Percentiles rank a stretch among this genome's conserved stretches.
Conservation (phyloP, 2,329 filamentous ascomycete genomes). For the Colletotrichum magnum region DNA sequence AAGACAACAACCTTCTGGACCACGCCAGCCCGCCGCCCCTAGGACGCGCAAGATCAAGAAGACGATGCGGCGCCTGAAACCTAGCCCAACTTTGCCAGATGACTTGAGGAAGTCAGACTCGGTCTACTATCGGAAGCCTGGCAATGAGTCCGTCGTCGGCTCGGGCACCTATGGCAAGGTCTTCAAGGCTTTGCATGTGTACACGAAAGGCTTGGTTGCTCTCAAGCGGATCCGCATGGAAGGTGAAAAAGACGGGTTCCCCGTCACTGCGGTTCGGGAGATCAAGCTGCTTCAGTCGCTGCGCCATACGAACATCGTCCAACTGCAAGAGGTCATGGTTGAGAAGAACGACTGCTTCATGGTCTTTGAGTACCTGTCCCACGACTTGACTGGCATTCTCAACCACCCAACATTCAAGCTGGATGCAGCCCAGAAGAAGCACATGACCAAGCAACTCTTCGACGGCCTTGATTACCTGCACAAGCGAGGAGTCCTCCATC, state of each 20-base stretch:
- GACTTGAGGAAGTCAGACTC: slow-evolving; percentile 87
- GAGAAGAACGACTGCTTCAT: slow-evolving; percentile 99
- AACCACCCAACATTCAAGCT: slow-evolving; percentile 95
- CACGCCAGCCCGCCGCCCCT: slow-evolving; percentile 54
- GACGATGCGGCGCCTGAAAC: slow-evolving; percentile 78
- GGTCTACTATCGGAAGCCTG: slow-evolving; percentile 94
- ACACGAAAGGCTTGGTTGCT: slow-evolving; percentile 86
- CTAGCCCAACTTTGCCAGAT: slow-evolving; percentile 77
- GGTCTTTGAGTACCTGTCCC: slow-evolving; percentile 98
- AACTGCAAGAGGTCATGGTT: slow-evolving; percentile 94
- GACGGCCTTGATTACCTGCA: slow-evolving; percentile 95
- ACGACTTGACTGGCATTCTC: slow-evolving; percentile 93
- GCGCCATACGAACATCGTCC: slow-evolving; percentile 85
- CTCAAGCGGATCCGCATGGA: slow-evolving; percentile 96
- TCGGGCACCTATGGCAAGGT: slow-evolving; percentile 97
- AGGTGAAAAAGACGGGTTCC: slow-evolving; percentile 90
- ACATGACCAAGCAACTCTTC: slow-evolving; percentile 93
- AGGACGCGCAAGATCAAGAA: slow-evolving; percentile 76
- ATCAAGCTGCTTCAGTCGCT: slow-evolving; percentile 93
- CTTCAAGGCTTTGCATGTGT: slow-evolving; percentile 94
- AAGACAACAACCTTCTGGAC: slow-evolving; percentile 50
- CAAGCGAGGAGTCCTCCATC: slow-evolving; percentile 91
- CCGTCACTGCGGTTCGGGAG: slow-evolving; percentile 90
- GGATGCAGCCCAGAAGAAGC: slow-evolving; percentile 88
- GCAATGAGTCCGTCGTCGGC: slow-evolving; percentile 96